Percentiles rank a stretch among this genome's conserved stretches.
Evolutionary conservation across 2,329 filamentous ascomycete species (phyloP).

Genomic region (Hymenoscyphus salicellus): DNA sequence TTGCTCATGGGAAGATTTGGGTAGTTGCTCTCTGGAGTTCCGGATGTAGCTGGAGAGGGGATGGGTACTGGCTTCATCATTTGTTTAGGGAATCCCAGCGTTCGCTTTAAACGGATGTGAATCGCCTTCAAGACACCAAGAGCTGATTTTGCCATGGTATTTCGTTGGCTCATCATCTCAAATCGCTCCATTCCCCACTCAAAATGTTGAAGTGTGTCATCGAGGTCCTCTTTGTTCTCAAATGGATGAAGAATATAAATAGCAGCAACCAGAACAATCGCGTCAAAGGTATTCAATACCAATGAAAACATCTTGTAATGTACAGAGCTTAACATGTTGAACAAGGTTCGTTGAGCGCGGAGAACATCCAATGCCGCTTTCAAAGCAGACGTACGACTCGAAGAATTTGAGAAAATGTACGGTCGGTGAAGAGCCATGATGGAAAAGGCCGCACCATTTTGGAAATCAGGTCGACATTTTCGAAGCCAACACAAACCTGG

Average conservation of each 20-base stretch:
- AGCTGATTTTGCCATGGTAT: slow-evolving; percentile 52
- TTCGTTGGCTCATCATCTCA: slow-evolving; percentile 52
- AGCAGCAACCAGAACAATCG: slow-evolving; percentile 58
- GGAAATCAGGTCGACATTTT: slow-evolving; percentile 47
- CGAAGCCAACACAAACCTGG: slow-evolving; percentile 53
- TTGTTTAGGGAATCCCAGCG: slow-evolving; percentile 24
- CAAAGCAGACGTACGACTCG: slow-evolving; percentile 54
- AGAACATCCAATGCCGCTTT: slow-evolving; percentile 55
- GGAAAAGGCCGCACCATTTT: slow-evolving; percentile 49
- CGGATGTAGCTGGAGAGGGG: slow-evolving; percentile 6
- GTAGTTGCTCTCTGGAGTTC: slow-evolving; percentile 10
- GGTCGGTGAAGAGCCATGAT: slow-evolving; percentile 60
- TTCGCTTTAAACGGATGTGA: slow-evolving; percentile 51
- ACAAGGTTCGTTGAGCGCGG: slow-evolving; percentile 52
- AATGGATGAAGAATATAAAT: slow-evolving; percentile 60
- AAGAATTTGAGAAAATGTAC: slow-evolving; percentile 57
- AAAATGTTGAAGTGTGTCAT: slow-evolving; percentile 53
- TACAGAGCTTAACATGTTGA: slow-evolving; percentile 46
- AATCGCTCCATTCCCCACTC: slow-evolving; percentile 59
- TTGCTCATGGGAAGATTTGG: slow-evolving; percentile 1
- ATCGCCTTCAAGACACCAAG: slow-evolving; percentile 55
- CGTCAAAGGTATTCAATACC: slow-evolving; percentile 63
- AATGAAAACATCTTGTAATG: slow-evolving; percentile 54
- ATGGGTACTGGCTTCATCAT: background rate
- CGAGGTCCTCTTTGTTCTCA: slow-evolving; percentile 50